A percentile compares a stretch with the other conserved stretches of the same genome.
These are phyloP conservation scores for Adiantum capillusveneris DNA, from an alignment of 75 land plant genomes.

Conservation along the genomic window DNA sequence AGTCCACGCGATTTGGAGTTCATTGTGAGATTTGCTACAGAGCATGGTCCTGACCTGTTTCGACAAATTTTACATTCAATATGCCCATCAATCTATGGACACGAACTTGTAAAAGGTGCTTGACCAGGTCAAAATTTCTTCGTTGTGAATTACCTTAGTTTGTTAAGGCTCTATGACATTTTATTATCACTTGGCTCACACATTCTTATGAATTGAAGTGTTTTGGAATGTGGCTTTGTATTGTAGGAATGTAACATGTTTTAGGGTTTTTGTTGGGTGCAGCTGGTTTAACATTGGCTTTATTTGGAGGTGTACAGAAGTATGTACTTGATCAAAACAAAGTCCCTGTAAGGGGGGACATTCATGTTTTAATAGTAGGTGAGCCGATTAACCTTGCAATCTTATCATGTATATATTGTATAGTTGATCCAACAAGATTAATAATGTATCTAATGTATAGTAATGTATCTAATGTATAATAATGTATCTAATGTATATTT, in stretches of 20 bases:
- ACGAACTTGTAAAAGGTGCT: slow-evolving; percentile 95
- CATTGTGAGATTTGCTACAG: slow-evolving; percentile 78
- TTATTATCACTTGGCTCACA: too few relatives aligned
- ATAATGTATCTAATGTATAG: too few relatives aligned
- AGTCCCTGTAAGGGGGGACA: slow-evolving; percentile 95
- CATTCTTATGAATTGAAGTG: too few relatives aligned
- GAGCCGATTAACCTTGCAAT: too few relatives aligned
- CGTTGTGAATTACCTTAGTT: too few relatives aligned
- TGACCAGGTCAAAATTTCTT: background rate
- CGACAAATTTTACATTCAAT: slow-evolving; percentile 89
- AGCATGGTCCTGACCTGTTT: slow-evolving; percentile 80
- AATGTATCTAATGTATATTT: too few relatives aligned
- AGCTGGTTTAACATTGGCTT: slow-evolving; percentile 85
- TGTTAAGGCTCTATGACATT: too few relatives aligned
- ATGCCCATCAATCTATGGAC: slow-evolving; percentile 97
- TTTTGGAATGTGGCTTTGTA: too few relatives aligned
- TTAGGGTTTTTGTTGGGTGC: background rate
- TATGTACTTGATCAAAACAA: slow-evolving; percentile 80
- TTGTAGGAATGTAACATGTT: background rate
- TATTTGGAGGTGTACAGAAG: slow-evolving; percentile 95
- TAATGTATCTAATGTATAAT: too few relatives aligned
- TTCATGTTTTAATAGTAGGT: slow-evolving; percentile 97
- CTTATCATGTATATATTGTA: too few relatives aligned
- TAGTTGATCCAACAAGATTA: too few relatives aligned
- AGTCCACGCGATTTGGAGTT: slow-evolving; percentile 80